Base-by-base conservation (phyloP, 176 grass and related monocot species). In the Lolium perenne region DNA sequence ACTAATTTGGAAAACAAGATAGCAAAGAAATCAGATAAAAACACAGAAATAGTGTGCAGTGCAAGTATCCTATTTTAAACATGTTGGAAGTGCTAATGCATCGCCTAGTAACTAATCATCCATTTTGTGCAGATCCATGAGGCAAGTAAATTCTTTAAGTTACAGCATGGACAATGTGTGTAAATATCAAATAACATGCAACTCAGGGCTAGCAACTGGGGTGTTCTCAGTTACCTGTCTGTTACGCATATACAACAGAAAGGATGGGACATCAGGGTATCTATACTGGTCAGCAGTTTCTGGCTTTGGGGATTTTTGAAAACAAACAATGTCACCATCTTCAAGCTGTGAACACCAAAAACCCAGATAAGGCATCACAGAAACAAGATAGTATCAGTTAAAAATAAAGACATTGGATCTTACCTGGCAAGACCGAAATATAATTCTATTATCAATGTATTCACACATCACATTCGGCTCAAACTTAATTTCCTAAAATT, bases 381-480 rank as follows among this genome's bases (percentile, higher is more conserved):
- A 76, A 82, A 83, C 15, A 86, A 75, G 43, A 58, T 11, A 9
- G 65, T 70, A 89, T 50, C 29, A 76, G 38, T 54, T 64, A 7
- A 67, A 84, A 54, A 79, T 80, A 21, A 35, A 58, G 71, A 72
- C 41, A 47, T 6, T 76, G 25, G 69, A 70, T 14, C 16, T 71
- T 84, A 99, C 97, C 97, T 97, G 97, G 62, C 94, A 92, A 85
- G 94, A 91, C 65, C 89, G 88, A 76, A 99, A 99, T 47, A 90
- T 70, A 83, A 93, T 76, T 58, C 82, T 87, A 59, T 91, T 93
- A 43, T 99, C 97, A 80, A 99, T 92, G 11, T 88, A 93, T 86
- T 99, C 97, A 89, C 97, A 99, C 97, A 99, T 99, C 29, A 99
- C 94, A 90, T 73, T 94, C 80, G 97, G 93, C 55, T 99, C 97